Evolutionary conservation across 305 asterid genomes (phyloP).

Genomic region (Andrographis paniculata): DNA sequence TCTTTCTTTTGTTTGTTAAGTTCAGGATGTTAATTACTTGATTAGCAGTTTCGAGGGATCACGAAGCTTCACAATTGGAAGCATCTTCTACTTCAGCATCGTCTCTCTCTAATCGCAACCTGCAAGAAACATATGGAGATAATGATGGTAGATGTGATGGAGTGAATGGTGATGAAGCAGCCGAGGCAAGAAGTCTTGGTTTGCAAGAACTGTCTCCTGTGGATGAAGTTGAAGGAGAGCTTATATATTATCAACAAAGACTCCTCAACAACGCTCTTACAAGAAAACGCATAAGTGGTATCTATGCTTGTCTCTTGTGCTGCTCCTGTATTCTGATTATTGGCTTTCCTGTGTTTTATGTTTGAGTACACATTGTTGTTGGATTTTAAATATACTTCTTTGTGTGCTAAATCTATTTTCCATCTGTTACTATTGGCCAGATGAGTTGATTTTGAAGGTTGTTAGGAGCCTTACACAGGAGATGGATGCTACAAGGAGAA

Average conservation of each 20-base stretch:
- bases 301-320: conserved; percentile 18
- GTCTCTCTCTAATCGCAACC: no score
- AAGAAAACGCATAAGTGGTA: conserved; percentile 60
- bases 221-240: conserved; percentile 96
- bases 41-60: conserved; percentile 52
- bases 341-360: conserved; percentile 6
- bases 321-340: conserved; percentile 7
- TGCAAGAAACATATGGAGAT: conserved; percentile 31
- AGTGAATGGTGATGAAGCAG: conserved; percentile 44
- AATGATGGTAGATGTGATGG: conserved; percentile 29
- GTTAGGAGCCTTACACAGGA: conserved; percentile 63
- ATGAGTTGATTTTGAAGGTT: conserved; percentile 66
- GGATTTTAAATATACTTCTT: conserved; percentile 9
- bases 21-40: conserved; percentile 28
- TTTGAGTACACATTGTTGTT: conserved; percentile 7
- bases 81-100: conserved; percentile 81
- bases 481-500: conserved; percentile 54
- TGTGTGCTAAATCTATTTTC: conserved; percentile 15
- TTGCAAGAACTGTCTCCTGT: conserved; percentile 59
- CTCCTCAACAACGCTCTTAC: conserved; percentile 46
- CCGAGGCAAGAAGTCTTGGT: conserved; percentile 41
- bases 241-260: conserved; percentile 63
- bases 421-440: conserved; percentile 35
- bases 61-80: conserved; percentile 55
- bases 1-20: conserved; percentile 17